These are phyloP conservation scores for Thuidium tamariscinum DNA, from an alignment of 225 moss, liverwort and hornwort genomes.

Conservation along the genomic window DNA sequence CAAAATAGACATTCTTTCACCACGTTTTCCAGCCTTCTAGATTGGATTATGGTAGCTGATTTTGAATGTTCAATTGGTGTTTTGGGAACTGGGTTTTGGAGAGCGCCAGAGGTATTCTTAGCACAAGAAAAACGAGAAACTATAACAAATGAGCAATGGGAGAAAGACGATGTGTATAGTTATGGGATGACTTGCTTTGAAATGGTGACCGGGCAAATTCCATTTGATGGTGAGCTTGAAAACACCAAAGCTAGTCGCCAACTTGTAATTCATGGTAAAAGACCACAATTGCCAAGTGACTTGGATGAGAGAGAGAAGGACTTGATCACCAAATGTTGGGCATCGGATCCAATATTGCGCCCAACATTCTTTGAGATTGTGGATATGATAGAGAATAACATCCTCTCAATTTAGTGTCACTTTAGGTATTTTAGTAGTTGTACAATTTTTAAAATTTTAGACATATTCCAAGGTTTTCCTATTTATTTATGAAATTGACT, in stretches of 20 bases:
- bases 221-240: background rate
- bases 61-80: background rate
- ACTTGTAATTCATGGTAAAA: background rate
- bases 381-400: too few relatives aligned
- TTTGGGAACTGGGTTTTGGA: background rate
- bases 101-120: rapidly evolving
- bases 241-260: rapidly evolving
- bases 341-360: rapidly evolving
- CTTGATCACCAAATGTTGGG: background rate
- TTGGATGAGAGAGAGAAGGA: background rate
- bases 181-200: background rate
- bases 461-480: too few relatives aligned
- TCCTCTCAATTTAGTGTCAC: too few relatives aligned
- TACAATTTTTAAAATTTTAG: too few relatives aligned
- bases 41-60: background rate
- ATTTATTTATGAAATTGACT: too few relatives aligned
- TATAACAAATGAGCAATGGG: background rate
- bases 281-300: background rate
- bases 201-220: background rate
- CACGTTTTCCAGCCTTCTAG: too few relatives aligned
- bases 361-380: background rate
- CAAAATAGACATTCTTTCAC: too few relatives aligned
- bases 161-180: background rate
- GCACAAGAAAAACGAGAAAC: rapidly evolving
- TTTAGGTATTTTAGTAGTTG: too few relatives aligned